phyloP scores from a whole-genome alignment of 2,329 filamentous ascomycete species.

The Tolypocladium amazonense region DNA sequence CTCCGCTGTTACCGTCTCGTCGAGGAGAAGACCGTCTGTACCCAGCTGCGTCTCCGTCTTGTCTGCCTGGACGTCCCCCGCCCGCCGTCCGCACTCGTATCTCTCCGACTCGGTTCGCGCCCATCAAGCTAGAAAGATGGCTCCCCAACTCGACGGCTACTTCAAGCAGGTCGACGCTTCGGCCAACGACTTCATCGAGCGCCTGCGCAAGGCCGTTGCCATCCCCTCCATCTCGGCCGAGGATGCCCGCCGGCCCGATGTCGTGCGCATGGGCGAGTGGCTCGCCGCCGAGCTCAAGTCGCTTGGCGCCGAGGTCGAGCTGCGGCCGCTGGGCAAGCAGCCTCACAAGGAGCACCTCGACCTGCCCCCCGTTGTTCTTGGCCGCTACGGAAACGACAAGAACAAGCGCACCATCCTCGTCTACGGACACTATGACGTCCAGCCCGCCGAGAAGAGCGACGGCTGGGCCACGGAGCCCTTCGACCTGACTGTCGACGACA shows the following conservation, averaged over 20 bases:
- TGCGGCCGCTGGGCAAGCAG: slow-evolving; percentile 82
- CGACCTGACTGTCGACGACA: slow-evolving; percentile 73
- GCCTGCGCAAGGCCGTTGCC: slow-evolving; percentile 82
- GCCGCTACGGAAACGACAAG: slow-evolving; percentile 83
- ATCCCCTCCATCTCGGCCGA: slow-evolving; percentile 95
- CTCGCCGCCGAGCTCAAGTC: slow-evolving; percentile 72
- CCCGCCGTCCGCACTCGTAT: slow-evolving; percentile 27
- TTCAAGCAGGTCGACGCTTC: slow-evolving; percentile 85
- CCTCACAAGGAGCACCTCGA: slow-evolving; percentile 83
- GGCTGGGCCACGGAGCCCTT: slow-evolving; percentile 97
- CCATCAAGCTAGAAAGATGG: slow-evolving; percentile 67
- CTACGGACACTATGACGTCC: slow-evolving; percentile 98
- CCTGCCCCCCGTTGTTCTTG: slow-evolving; percentile 85
- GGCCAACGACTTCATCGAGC: slow-evolving; percentile 75
- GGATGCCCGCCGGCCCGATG: slow-evolving; percentile 78
- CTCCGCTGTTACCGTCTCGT: not conserved
- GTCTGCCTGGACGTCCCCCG: slow-evolving; percentile 3
- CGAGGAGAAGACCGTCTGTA: slow-evolving; percentile 11
- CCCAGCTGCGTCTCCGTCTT: slow-evolving; percentile 8
- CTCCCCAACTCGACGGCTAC: slow-evolving; percentile 80
- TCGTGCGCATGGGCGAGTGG: slow-evolving; percentile 92
- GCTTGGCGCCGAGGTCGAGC: slow-evolving; percentile 79
- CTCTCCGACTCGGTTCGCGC: slow-evolving; percentile 40
- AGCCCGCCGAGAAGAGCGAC: slow-evolving; percentile 85
- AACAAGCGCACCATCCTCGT: slow-evolving; percentile 92